Conservation (phyloP, 1,284 basidiomycete species). For the Polyporus tsugae region DNA sequence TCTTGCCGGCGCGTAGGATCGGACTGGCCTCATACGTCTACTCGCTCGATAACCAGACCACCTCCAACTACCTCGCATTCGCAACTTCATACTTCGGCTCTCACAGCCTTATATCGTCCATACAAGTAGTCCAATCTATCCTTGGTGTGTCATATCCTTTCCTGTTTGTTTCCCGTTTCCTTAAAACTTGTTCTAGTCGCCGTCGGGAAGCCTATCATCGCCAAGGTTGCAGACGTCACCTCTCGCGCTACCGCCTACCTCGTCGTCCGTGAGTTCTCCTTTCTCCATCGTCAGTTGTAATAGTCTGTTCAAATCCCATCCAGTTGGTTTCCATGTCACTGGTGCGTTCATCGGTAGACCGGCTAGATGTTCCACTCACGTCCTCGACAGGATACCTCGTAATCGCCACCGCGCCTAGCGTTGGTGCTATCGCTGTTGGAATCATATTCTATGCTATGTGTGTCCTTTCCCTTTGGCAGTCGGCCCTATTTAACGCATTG, state of each 20-base stretch:
- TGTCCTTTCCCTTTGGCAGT: conserved; percentile 24
- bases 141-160: conserved; percentile 53
- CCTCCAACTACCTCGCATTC: conserved; percentile 70
- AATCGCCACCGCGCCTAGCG: conserved; percentile 68
- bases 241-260: conserved; percentile 67
- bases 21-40: conserved; percentile 81
- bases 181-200: conserved; percentile 49
- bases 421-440: conserved; percentile 49
- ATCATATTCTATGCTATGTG: conserved; percentile 64
- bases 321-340: conserved; percentile 65
- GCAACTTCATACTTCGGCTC: conserved; percentile 67
- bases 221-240: conserved; percentile 79
- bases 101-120: conserved; percentile 74
- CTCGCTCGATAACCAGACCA: conserved; percentile 76
- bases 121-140: conserved; percentile 67
- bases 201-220: conserved; percentile 81
- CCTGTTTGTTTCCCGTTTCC: conserved; percentile 57
- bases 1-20: conserved; percentile 49
- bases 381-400: conserved; percentile 60
- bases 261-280: conserved; percentile 60
- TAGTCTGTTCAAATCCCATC: background rate
- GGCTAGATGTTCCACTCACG: background rate
- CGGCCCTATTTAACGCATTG: background rate
- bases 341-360: conserved; percentile 40
- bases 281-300: background rate